Evolutionary conservation across 306 rosid species (phyloP), one percentile per base, ranked within the genome.

Genomic region (Castanea crenata): DNA sequence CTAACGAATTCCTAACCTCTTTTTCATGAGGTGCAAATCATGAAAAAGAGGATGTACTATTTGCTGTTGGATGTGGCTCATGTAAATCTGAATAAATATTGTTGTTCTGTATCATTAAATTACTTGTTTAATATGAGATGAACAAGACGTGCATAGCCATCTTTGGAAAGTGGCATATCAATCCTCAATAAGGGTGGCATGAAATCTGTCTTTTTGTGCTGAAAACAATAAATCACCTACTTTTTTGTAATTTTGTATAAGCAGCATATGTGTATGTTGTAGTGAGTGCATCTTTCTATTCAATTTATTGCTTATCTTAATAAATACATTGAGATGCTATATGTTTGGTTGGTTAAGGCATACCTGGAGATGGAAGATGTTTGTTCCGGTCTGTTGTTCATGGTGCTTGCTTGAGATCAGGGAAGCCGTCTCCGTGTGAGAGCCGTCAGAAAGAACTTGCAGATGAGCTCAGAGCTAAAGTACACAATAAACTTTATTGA

Each of bases 291-390:
- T 23, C 16, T 61, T 61, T 21, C 12, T 46, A 27, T 71, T 71
- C 25, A 38, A 0, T 20, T 55, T 71, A 8, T 29, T 77, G 15
- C 58, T 72, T 72, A 12, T 13, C 44, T 52, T 78, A 4, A 54
- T 4, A 8, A 21, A 32, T 4, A 31, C 20, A 52, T 34, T 61
- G 52, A 35, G 57, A 25, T 71, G 61, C 54, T 73, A 25, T 13
- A 3, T 62, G 68, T 80, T 77, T 80, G 58, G 23, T 76, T 68
- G 58, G 38, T 51, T 29, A 80, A 94, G 98, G 88, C 25, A 88
- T 94, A 75, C 87, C 89, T 16, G 96, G 97, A 65, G 98, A 94
- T 69, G 98, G 97, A 71, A 90, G 98, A 80, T 94, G 98, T 76
- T 76, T 94, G 87, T 94, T 94, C 76, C 88, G 98, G 71, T 91